Base-by-base conservation (phyloP, 352 stramenopile species). In the Globisporangium camurandrum region DNA sequence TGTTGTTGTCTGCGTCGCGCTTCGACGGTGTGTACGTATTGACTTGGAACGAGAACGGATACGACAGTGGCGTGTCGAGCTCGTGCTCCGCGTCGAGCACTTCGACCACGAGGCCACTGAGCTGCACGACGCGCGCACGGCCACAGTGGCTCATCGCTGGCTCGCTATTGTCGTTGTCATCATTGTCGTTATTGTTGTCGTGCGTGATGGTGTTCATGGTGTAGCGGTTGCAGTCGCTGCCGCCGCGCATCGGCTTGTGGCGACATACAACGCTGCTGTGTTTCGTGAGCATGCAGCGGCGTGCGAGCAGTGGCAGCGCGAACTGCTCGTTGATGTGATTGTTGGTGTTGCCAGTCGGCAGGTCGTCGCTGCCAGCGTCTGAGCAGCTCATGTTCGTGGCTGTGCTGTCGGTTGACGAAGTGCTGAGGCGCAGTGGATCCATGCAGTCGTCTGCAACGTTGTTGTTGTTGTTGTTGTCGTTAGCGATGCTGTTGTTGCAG, bases 1-100 rank as follows among this genome's bases (percentile, higher is more conserved):
- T 60, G 45, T 60, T 56, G 26, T 66, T 53, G 45, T 71, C 59
- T 14, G 56, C 34, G 20, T 62, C 33, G 23, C 71, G 36, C 51
- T 60, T 47, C 20, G 69, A 20, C 1, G 51, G 51, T 45, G 64
- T 85, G 63, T 59, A 87, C n/a, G 73, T 89, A 50, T 79, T 69
- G 40, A 89, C 67, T 28, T 75, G 69, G 56, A 89, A 89, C 46
- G 71, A 85, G 42, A 56, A 70, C 9, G 75, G 71, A 26, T 85
- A 55, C 7, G 62, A 66, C 16, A 51, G 39, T n/a, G n/a, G n/a
- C 26, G 66, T 56, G 27, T 79, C 70, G 20, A 68, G 27, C 17
- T 82, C 68, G 16, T 66, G 50, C 14, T 74, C 69, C 17, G 59
- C 60, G 41, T 86, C 75, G 33, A 75, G 36, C 20, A 89, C 69